A percentile compares a stretch with the other conserved stretches of the same genome.
phyloP scores from a whole-genome alignment of 1,139 yeast species.

The Kodamaea sp. region DNA sequence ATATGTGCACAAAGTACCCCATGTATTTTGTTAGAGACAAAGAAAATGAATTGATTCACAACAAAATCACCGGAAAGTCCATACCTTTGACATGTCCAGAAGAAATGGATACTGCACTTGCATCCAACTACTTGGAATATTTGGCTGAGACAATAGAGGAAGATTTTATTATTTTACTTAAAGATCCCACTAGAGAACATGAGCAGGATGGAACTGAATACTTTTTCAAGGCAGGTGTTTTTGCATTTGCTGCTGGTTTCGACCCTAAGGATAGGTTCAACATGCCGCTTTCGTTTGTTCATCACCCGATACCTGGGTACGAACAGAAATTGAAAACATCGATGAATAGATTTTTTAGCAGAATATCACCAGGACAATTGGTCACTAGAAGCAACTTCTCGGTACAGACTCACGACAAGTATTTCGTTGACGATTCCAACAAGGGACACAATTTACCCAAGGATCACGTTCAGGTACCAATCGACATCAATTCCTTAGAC shows the following conservation, averaged over 20 bases:
- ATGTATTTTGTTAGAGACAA: constrained; percentile 44
- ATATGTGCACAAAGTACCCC: constrained; percentile 61
- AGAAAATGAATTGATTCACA: constrained; percentile 27
- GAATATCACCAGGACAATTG: constrained; percentile 51
- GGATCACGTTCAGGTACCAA: constrained; percentile 27
- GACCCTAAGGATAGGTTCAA: constrained; percentile 59
- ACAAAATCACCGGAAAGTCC: constrained; percentile 41
- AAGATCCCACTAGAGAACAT: constrained; percentile 41
- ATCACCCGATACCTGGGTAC: constrained; percentile 66
- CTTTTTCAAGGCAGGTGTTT: constrained; percentile 61
- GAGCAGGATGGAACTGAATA: constrained; percentile 56
- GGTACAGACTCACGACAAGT: constrained; percentile 54
- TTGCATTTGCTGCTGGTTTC: constrained; percentile 78
- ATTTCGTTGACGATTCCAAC: constrained; percentile 53
- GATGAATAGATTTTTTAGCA: constrained; percentile 62
- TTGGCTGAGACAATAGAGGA: constrained; percentile 61
- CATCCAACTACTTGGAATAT: constrained; percentile 39
- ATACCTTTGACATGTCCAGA: constrained; percentile 29
- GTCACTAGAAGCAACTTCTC: constrained; percentile 65
- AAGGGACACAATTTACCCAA: constrained; percentile 45
- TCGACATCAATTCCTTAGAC: constrained; percentile 48
- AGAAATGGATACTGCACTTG: constrained; percentile 12
- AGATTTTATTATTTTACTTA: constrained; percentile 60
- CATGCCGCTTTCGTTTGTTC: constrained; percentile 54
- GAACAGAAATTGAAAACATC: constrained; percentile 52